A percentile compares a stretch with the other conserved stretches of the same genome.
Evolutionary conservation across 805 yeast species (phyloP).

Genomic region (Debaryomyces tyrocola): DNA sequence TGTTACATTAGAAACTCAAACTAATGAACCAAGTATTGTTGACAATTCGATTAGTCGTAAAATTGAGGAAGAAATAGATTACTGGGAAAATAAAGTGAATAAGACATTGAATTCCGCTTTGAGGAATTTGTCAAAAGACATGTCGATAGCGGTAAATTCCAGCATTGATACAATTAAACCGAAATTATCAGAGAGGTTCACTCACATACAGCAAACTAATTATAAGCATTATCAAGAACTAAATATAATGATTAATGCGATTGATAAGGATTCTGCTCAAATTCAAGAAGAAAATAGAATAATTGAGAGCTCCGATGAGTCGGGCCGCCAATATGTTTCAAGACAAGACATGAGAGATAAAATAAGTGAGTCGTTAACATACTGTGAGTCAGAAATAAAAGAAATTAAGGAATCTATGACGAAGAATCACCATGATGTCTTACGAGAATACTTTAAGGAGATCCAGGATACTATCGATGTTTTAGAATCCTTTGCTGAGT

Average conservation of each 20-base stretch:
- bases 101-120: conserved; percentile 34
- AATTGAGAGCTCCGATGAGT: conserved; percentile 13
- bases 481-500: conserved; percentile 73
- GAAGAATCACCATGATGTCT: conserved; percentile 24
- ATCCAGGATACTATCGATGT: conserved; percentile 56
- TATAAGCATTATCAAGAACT: conserved; percentile 30
- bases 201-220: conserved; percentile 26
- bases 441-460: conserved; percentile 28
- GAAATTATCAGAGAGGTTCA: conserved; percentile 24
- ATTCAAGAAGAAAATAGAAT: conserved; percentile 20
- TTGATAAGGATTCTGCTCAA: conserved; percentile 34
- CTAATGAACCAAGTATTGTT: neutral
- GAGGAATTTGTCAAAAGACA: conserved; percentile 31
- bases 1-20: conserved; percentile 11
- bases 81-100: conserved; percentile 34
- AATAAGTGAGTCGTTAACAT: conserved; percentile 24
- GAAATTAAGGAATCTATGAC: conserved; percentile 25
- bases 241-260: conserved; percentile 25
- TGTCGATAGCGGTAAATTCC: conserved; percentile 24
- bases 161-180: conserved; percentile 25
- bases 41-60: conserved; percentile 2
- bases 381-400: conserved; percentile 19
- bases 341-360: conserved; percentile 39
- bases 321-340: conserved; percentile 13
- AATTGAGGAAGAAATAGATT: conserved; percentile 29